Evolutionary conservation across 2,329 filamentous ascomycete species (phyloP).

Genomic region (Pyricularia grisea): DNA sequence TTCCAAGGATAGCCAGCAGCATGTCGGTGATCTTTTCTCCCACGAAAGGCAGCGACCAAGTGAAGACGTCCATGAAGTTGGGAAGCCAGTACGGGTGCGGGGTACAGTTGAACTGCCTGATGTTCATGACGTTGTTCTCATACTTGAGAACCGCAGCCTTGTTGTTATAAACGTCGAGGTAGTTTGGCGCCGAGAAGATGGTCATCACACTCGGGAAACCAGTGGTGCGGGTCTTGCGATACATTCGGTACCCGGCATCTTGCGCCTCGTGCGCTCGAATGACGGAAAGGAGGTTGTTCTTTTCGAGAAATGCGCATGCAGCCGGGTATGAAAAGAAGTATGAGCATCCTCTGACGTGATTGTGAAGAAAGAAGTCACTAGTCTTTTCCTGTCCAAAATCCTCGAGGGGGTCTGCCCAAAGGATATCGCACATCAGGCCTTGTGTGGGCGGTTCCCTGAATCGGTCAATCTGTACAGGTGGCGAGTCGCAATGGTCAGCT

Average conservation of each 20-base stretch:
- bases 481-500: not conserved
- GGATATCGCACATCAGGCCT: slow-evolving; percentile 97
- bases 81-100: slow-evolving; percentile 98
- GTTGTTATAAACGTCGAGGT: slow-evolving; percentile 99
- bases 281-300: slow-evolving; percentile 95
- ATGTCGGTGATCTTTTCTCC: slow-evolving; percentile 99
- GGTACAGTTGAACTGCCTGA: slow-evolving; percentile 98
- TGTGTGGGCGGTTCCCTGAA: slow-evolving; percentile 97
- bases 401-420: slow-evolving; percentile 96
- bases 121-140: slow-evolving; percentile 99
- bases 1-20: slow-evolving; percentile 97
- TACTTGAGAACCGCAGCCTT: slow-evolving; percentile 98
- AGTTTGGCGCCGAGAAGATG: slow-evolving; percentile 98
- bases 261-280: slow-evolving; percentile 98
- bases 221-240: slow-evolving; percentile 94
- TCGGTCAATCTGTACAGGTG: slow-evolving; percentile 68
- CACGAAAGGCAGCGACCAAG: slow-evolving; percentile 98
- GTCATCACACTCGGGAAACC: slow-evolving; percentile 99
- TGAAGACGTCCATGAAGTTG: slow-evolving; percentile 99
- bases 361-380: slow-evolving; percentile 94
- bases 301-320: slow-evolving; percentile 93
- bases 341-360: slow-evolving; percentile 95
- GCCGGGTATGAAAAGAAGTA: slow-evolving; percentile 99
- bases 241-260: slow-evolving; percentile 98
- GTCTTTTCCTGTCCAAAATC: slow-evolving; percentile 99